Percentiles rank a stretch among this genome's conserved stretches.
These are phyloP conservation scores for Leccinum ochraceum DNA, from an alignment of 768 basidiomycete species.

Conservation along the genomic window DNA sequence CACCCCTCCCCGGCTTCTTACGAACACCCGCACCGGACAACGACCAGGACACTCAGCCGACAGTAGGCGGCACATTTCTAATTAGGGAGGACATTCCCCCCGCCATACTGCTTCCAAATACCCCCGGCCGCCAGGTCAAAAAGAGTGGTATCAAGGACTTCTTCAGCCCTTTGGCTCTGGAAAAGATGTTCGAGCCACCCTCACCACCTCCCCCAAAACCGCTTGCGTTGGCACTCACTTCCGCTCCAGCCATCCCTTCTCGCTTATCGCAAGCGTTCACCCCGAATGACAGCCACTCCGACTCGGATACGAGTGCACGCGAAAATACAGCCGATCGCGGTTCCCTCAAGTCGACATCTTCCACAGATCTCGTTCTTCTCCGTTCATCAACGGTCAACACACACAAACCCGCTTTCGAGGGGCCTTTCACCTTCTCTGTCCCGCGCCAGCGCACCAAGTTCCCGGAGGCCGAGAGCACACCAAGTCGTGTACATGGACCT, in stretches of 20 bases:
- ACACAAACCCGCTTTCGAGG: constrained; percentile 49
- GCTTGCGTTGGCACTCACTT: constrained; percentile 22
- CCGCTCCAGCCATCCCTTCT: constrained; percentile 36
- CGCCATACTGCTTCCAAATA: constrained; percentile 60
- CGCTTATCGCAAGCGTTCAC: constrained; percentile 40
- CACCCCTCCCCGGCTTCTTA: constrained; percentile 50
- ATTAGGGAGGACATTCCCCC: constrained; percentile 67
- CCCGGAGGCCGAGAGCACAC: constrained; percentile 67
- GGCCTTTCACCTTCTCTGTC: constrained; percentile 76
- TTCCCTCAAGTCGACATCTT: constrained; percentile 7
- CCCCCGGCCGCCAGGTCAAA: constrained; percentile 57
- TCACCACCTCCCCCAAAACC: constrained; percentile 58
- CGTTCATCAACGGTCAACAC: constrained; percentile 35
- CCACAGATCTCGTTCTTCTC: constrained; percentile 9
- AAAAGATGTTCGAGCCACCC: constrained; percentile 93
- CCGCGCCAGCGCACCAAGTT: constrained; percentile 43
- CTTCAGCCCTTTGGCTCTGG: constrained; percentile 85
- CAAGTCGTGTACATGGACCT: constrained; percentile 29
- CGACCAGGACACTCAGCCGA: constrained; percentile 32
- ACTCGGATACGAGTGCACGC: constrained; percentile 21
- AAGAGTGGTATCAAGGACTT: constrained; percentile 73
- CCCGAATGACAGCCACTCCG: constrained; percentile 31
- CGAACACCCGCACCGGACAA: constrained; percentile 43
- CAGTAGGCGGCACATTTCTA: constrained; percentile 67
- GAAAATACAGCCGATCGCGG: constrained; percentile 13